Conservation (phyloP, 1,284 basidiomycete genomes). For the Pascua sp. region DNA sequence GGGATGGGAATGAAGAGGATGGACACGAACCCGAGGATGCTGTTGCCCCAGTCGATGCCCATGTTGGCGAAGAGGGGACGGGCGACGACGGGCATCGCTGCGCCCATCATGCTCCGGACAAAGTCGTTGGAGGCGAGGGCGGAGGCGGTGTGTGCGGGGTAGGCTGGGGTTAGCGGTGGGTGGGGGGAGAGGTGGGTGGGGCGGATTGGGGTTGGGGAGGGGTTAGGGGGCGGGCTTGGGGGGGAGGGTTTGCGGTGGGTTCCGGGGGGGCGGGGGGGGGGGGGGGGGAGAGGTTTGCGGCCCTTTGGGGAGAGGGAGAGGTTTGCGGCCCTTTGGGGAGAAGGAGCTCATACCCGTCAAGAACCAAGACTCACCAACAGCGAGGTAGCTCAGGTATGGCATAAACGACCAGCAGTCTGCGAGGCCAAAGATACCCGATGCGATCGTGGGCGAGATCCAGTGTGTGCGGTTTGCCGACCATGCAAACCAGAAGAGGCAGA, state of each 20-base stretch:
- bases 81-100: slow-evolving; percentile 44
- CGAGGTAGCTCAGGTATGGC: slow-evolving; percentile 55
- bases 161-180: slow-evolving; percentile 46
- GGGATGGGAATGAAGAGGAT: slow-evolving; percentile 34
- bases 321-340: no score
- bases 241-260: no score
- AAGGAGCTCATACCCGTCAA: no score
- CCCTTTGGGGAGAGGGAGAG: no score
- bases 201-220: slow-evolving; percentile 31
- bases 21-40: slow-evolving; percentile 39
- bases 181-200: no score
- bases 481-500: slow-evolving; percentile 45
- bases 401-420: slow-evolving; percentile 22
- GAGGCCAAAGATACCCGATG: slow-evolving; percentile 41
- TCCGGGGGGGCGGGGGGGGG: no score
- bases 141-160: slow-evolving; percentile 59
- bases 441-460: slow-evolving; percentile 42
- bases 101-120: slow-evolving; percentile 46
- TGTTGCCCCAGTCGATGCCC: slow-evolving; percentile 47
- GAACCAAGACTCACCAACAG: slow-evolving; percentile 54
- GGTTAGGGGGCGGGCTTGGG: no score
- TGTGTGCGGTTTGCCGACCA: slow-evolving; percentile 43
- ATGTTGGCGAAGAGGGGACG: slow-evolving; percentile 45
- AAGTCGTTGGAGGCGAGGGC: slow-evolving; percentile 49
- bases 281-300: no score